A percentile compares a stretch with the other conserved stretches of the same genome.
Conservation (phyloP, 192 early-diverging fungal species). For the Chytriomyces sp. region DNA sequence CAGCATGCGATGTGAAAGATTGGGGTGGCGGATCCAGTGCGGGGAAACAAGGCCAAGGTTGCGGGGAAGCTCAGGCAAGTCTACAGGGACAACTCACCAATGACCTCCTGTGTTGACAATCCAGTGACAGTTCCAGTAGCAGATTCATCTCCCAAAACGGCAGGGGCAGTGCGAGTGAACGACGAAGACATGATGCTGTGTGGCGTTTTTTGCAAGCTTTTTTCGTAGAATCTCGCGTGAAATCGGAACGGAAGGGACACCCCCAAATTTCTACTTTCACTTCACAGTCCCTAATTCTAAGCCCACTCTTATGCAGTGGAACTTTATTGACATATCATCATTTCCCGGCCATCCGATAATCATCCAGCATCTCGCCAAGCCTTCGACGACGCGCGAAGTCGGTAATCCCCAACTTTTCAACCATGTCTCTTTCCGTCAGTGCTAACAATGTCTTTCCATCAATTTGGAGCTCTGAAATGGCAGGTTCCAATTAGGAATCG, state of each 20-base stretch:
- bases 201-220: background rate
- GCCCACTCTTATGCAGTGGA: too few species aligned
- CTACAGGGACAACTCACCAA: constrained; percentile 1
- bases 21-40: too few species aligned
- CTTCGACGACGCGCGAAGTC: background rate
- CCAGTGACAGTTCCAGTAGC: background rate
- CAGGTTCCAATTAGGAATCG: background rate
- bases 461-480: constrained; percentile 4
- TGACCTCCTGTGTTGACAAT: constrained; percentile 2
- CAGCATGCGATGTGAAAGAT: background rate
- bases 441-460: constrained; percentile 16
- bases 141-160: constrained; percentile 2
- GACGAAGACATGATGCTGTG: background rate
- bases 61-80: background rate
- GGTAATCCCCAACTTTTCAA: constrained; percentile 1
- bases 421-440: background rate
- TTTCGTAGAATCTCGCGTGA: too few species aligned
- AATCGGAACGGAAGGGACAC: too few species aligned
- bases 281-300: too few species aligned
- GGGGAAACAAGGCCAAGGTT: background rate
- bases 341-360: background rate
- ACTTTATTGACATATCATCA: too few species aligned
- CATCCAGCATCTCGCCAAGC: constrained; percentile 8
- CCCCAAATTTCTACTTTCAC: too few species aligned
- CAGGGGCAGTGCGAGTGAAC: background rate